A percentile compares a stretch with the other conserved stretches of the same genome.
Conservation (phyloP, 805 yeast species). For the Kodamaea neixiangensis region DNA sequence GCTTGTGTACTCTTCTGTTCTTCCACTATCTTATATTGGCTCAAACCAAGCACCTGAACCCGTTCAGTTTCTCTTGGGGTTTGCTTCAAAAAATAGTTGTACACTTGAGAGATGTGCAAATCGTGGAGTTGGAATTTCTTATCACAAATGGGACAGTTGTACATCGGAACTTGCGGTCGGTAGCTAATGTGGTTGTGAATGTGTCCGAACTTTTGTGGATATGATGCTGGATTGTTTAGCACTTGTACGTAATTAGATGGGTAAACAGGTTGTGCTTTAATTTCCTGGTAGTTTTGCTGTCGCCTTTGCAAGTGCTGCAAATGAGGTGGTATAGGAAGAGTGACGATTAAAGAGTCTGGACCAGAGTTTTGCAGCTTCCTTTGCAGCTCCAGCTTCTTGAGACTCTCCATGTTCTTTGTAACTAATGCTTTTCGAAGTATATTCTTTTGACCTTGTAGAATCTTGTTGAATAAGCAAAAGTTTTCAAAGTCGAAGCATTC, state of each 20-base stretch:
- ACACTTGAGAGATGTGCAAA: slow-evolving; percentile 38
- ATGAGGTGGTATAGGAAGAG: not conserved
- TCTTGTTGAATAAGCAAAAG: slow-evolving; percentile 40
- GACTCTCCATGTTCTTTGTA: slow-evolving; percentile 24
- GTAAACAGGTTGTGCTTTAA: not conserved
- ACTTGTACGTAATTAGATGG: slow-evolving; percentile 1
- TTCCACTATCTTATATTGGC: slow-evolving; percentile 35
- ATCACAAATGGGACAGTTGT: slow-evolving; percentile 46
- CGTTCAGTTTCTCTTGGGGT: slow-evolving; percentile 36
- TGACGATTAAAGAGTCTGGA: not conserved
- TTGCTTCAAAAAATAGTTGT: slow-evolving; percentile 42
- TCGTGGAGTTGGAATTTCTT: slow-evolving; percentile 33
- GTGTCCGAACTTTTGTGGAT: not conserved
- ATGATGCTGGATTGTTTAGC: not conserved
- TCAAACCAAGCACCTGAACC: slow-evolving; percentile 38
- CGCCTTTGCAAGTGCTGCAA: not conserved
- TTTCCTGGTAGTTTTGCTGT: not conserved
- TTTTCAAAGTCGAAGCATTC: slow-evolving; percentile 47
- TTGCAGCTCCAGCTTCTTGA: slow-evolving; percentile 7
- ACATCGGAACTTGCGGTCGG: slow-evolving; percentile 12
- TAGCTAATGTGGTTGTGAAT: not conserved
- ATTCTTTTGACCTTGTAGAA: slow-evolving; percentile 29
- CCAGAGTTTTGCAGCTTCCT: slow-evolving; percentile 7
- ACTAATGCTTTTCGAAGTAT: slow-evolving; percentile 28
- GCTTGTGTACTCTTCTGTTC: slow-evolving; percentile 17